These are phyloP conservation scores for Pogostemon cablin DNA, from an alignment of 257 asterid species.

Conservation along the genomic window DNA sequence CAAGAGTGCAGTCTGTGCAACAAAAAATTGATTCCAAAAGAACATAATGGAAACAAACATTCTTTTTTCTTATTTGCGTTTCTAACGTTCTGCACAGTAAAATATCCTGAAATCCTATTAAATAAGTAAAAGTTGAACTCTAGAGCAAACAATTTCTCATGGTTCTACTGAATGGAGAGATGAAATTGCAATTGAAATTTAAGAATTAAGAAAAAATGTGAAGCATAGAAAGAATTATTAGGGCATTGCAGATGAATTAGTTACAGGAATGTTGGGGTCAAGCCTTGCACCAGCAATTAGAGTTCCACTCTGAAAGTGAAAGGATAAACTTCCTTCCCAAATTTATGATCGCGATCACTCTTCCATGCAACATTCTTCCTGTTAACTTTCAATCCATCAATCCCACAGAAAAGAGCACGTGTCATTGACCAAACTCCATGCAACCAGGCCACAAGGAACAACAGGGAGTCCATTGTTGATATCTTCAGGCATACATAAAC, in stretches of 20 bases:
- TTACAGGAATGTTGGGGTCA: slow-evolving; percentile 62
- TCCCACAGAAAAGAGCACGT: too few species aligned
- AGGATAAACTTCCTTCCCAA: slow-evolving; percentile 70
- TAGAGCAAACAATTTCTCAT: too few species aligned
- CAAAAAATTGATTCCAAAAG: too few species aligned
- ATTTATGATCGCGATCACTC: slow-evolving; percentile 79
- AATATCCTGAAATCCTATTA: too few species aligned
- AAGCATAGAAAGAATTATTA: background rate
- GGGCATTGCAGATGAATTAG: slow-evolving; percentile 30
- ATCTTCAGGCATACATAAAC: slow-evolving; percentile 69
- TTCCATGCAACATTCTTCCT: slow-evolving; percentile 70
- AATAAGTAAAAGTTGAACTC: too few species aligned
- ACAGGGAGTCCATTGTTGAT: slow-evolving; percentile 55
- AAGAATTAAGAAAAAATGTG: slow-evolving; percentile 9
- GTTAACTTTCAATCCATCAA: background rate
- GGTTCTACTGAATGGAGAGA: too few species aligned
- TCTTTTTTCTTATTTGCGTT: too few species aligned
- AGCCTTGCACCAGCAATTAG: slow-evolving; percentile 29
- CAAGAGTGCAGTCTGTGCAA: too few species aligned
- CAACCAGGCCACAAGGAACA: slow-evolving; percentile 71
- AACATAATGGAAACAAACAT: background rate
- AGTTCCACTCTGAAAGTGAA: slow-evolving; percentile 66
- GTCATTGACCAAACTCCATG: too few species aligned
- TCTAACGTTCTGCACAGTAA: too few species aligned
- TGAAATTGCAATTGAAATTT: background rate